These are phyloP conservation scores for Aspergillus sergii DNA, from an alignment of 2,329 filamentous ascomycete genomes.

Conservation along the genomic window DNA sequence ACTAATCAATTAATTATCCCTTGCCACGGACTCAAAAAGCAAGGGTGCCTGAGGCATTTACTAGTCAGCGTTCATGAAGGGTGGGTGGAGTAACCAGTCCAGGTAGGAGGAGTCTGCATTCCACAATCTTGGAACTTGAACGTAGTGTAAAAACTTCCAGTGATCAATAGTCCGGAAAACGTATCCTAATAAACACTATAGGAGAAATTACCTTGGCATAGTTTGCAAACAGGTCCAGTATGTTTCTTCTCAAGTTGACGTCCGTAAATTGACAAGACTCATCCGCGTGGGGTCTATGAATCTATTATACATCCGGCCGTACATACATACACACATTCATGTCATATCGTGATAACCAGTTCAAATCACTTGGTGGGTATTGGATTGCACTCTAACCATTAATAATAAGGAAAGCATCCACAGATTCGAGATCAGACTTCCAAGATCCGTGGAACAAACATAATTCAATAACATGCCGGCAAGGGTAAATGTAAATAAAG, in stretches of 20 bases:
- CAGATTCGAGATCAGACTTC: conserved; percentile 21
- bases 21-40: background rate
- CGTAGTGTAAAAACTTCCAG: background rate
- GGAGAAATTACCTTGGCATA: background rate
- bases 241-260: background rate
- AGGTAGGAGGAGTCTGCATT: background rate
- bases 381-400: conserved; percentile 16
- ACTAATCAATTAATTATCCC: background rate
- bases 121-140: background rate
- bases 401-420: conserved; percentile 11
- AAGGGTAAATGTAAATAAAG: conserved; percentile 21
- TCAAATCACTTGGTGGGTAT: conserved; percentile 17
- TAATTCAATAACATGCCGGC: conserved; percentile 9
- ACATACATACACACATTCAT: background rate
- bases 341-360: background rate
- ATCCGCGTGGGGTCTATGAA: background rate
- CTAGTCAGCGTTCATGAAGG: no score
- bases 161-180: background rate
- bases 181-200: background rate
- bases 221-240: background rate
- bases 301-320: conserved; percentile 4
- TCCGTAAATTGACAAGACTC: background rate
- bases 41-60: background rate
- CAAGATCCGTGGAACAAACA: conserved; percentile 4
- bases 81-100: background rate